These are phyloP conservation scores for Penicillium sp. DNA, from an alignment of 2,329 filamentous ascomycete genomes.

Conservation along the genomic window DNA sequence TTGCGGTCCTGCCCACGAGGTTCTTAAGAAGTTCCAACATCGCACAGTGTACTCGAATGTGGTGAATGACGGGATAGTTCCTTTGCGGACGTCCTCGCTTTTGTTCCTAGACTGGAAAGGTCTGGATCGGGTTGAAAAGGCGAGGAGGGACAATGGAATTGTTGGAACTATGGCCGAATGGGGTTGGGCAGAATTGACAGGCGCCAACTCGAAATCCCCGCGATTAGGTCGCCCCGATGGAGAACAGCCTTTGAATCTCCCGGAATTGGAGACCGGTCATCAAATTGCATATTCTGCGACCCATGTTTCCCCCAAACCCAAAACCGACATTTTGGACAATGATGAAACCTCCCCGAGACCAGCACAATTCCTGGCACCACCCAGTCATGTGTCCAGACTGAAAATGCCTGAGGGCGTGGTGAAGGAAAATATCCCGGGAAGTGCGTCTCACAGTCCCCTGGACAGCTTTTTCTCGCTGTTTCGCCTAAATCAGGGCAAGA, in stretches of 20 bases:
- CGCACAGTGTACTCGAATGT: slow-evolving; percentile 94
- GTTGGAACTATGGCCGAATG: slow-evolving; percentile 91
- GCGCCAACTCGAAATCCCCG: slow-evolving; percentile 59
- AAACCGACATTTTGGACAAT: slow-evolving; percentile 6
- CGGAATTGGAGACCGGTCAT: slow-evolving; percentile 6
- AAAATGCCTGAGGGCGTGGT: slow-evolving; percentile 6
- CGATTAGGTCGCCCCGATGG: slow-evolving; percentile 35
- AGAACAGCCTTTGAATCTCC: slow-evolving; percentile 22
- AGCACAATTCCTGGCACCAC: slow-evolving; percentile 21
- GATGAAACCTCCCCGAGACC: slow-evolving; percentile 15
- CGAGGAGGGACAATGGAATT: slow-evolving; percentile 82
- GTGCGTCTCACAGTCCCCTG: slow-evolving; percentile 52
- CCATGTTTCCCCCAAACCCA: slow-evolving; percentile 16
- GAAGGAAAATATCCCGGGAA: slow-evolving; percentile 19
- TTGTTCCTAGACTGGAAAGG: slow-evolving; percentile 97
- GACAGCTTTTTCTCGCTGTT: slow-evolving; percentile 72
- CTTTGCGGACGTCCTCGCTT: slow-evolving; percentile 90
- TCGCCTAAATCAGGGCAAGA: slow-evolving; percentile 56
- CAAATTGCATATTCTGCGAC: slow-evolving; percentile 7
- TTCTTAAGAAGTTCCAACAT: slow-evolving; percentile 82
- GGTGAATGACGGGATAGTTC: slow-evolving; percentile 96
- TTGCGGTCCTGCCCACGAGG: slow-evolving; percentile 84
- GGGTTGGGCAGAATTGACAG: slow-evolving; percentile 90
- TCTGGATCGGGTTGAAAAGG: slow-evolving; percentile 88
- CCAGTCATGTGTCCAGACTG: slow-evolving; percentile 13